Conservation (phyloP, 2,329 filamentous ascomycete species). For the Microsporum ferrugineum region DNA sequence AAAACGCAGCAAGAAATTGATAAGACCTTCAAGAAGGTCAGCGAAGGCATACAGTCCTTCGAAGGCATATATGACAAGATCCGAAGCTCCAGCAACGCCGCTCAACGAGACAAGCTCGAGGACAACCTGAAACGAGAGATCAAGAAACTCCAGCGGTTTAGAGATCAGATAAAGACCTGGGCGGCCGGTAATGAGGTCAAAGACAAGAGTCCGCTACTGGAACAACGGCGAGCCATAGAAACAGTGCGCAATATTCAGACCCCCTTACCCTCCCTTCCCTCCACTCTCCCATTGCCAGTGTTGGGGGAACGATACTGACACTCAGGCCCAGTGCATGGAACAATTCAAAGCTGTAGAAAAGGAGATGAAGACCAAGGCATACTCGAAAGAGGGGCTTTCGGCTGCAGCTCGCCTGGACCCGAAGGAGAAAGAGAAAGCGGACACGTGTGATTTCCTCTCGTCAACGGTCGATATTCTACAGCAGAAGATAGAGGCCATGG, state of each 20-base stretch:
- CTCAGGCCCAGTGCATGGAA: slow-evolving; percentile 57
- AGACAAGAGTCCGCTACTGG: slow-evolving; percentile 89
- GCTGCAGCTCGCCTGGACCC: slow-evolving; percentile 88
- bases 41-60: slow-evolving; percentile 83
- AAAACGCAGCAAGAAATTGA: slow-evolving; percentile 98
- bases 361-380: slow-evolving; percentile 99
- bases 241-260: slow-evolving; percentile 48
- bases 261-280: slow-evolving; percentile 4
- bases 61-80: slow-evolving; percentile 98
- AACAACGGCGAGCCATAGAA: slow-evolving; percentile 93
- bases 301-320: slow-evolving; percentile 10
- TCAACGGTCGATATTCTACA: slow-evolving; percentile 85
- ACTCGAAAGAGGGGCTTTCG: slow-evolving; percentile 93
- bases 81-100: slow-evolving; percentile 76
- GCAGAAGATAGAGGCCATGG: slow-evolving; percentile 81
- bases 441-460: slow-evolving; percentile 74
- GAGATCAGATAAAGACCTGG: slow-evolving; percentile 99
- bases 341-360: slow-evolving; percentile 99
- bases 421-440: slow-evolving; percentile 90
- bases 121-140: slow-evolving; percentile 98
- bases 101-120: slow-evolving; percentile 96
- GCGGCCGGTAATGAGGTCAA: slow-evolving; percentile 97
- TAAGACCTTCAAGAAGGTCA: slow-evolving; percentile 98
- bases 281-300: neutral
- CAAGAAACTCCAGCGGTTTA: slow-evolving; percentile 95